Conservation (phyloP, 768 basidiomycete genomes). For the Porphyrellus cyaneotinctus region DNA sequence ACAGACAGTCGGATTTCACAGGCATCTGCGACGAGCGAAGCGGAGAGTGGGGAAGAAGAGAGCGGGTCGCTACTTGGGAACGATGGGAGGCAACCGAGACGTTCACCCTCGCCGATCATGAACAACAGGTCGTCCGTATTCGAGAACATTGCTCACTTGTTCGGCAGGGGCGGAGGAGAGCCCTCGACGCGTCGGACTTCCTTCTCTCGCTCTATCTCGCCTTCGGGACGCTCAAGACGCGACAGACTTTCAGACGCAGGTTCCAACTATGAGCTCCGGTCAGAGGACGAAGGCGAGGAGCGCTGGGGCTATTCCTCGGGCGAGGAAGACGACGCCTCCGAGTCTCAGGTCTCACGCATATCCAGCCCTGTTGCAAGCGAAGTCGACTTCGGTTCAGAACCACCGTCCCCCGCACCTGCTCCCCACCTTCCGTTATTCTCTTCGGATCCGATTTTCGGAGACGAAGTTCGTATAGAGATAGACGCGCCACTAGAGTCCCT, state of each 20-base stretch:
- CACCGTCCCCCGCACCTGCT: slow-evolving; percentile 50
- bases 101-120: slow-evolving; percentile 37
- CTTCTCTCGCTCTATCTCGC: slow-evolving; percentile 50
- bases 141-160: slow-evolving; percentile 64
- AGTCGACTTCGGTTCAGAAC: slow-evolving; percentile 68
- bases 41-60: slow-evolving; percentile 36
- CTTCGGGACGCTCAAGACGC: slow-evolving; percentile 48
- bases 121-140: slow-evolving; percentile 45
- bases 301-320: slow-evolving; percentile 94
- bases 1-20: slow-evolving; percentile 38
- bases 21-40: slow-evolving; percentile 37
- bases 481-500: slow-evolving; percentile 57
- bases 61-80: slow-evolving; percentile 28
- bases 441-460: slow-evolving; percentile 77
- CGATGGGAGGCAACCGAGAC: slow-evolving; percentile 28
- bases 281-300: slow-evolving; percentile 59
- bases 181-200: slow-evolving; percentile 48
- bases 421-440: slow-evolving; percentile 63
- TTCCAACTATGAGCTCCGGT: slow-evolving; percentile 55
- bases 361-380: slow-evolving; percentile 43
- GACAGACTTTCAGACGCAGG: slow-evolving; percentile 50
- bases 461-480: slow-evolving; percentile 80
- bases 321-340: slow-evolving; percentile 59
- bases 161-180: slow-evolving; percentile 48
- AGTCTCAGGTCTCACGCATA: slow-evolving; percentile 18